Base-by-base conservation (phyloP, 805 yeast species). In the Monosporozyma servazzii region DNA sequence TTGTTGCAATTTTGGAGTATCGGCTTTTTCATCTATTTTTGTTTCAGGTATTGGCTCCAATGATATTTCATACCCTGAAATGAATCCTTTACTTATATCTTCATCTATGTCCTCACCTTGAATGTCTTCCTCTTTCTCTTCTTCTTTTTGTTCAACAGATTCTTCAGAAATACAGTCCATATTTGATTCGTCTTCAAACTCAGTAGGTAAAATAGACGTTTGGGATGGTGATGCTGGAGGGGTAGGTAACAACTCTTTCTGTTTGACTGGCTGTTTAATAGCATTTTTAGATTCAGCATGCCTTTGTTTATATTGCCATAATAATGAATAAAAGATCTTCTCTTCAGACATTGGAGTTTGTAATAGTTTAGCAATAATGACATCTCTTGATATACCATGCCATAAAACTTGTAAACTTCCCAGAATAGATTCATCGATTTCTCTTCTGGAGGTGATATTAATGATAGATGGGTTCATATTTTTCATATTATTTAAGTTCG, bases 341-440 rank as follows among this genome's bases (percentile, higher is more conserved):
- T 88, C 96, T 2, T 88, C 77, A 53, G 82, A 82, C 53, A 79
- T 77, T 37, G 74, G 81, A 2, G 76, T 73, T 20, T 80, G 74
- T 51, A 82, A 56, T 47, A 88, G 69, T 53, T 78, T 76, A 4
- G 73, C 64, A 44, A 84, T 69, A 21, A 88, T 78, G 9, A 73
- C 68, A n/a, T 76, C 73, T 52, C 78, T 77, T 18, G 79, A 71
- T 53, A 83, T 84, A 51, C 90, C 91, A 65, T 86, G 96, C 81
- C 93, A 88, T 55, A 88, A 68, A 10, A 86, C 86, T 57, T 84
- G 84, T 57, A 88, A 71, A 60, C 84, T 88, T 54, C 82, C 79
- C 60, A 88, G 71, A 48, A 88, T 86, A 57, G 86, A 89, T 50
- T 71, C 72, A 65, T 88, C 95, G 51, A 87, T 78, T 48, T 80